Evolutionary conservation across 2,329 filamentous ascomycete genomes (phyloP).

Genomic region (Nigrospora oryzae): DNA sequence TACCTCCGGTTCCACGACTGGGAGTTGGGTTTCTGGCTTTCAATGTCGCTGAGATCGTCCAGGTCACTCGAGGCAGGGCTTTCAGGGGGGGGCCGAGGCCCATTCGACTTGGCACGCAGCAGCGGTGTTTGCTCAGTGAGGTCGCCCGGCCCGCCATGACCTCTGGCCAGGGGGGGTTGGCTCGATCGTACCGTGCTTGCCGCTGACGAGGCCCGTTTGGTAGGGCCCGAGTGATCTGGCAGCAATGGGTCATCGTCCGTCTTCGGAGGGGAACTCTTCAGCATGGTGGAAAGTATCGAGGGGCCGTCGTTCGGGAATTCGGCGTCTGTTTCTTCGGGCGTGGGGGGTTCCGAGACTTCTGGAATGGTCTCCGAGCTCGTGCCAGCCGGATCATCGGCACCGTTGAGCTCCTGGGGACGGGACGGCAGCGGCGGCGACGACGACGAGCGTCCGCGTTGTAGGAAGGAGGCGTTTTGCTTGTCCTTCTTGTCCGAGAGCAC

Average conservation of each 20-base stretch:
- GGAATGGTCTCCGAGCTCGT: slow-evolving; percentile 14
- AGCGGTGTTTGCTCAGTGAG: slow-evolving; percentile 38
- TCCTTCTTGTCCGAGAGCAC: slow-evolving; percentile 58
- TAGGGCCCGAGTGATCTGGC: slow-evolving; percentile 3
- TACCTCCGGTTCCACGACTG: slow-evolving; percentile 8
- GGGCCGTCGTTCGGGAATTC: slow-evolving; percentile 13
- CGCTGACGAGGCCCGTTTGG: not conserved
- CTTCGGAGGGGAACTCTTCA: slow-evolving; percentile 39
- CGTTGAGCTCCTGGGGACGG: slow-evolving; percentile 15
- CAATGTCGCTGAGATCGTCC: slow-evolving; percentile 32
- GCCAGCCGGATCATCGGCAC: slow-evolving; percentile 8
- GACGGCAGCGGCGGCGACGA: slow-evolving; percentile 19
- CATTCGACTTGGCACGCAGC: slow-evolving; percentile 24
- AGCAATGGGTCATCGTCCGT: not conserved
- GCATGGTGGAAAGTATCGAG: slow-evolving; percentile 34
- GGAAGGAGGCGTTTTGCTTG: slow-evolving; percentile 34
- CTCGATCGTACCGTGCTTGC: not conserved
- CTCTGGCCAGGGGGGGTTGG: not conserved
- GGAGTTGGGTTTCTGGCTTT: slow-evolving; percentile 35
- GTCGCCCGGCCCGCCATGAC: slow-evolving; percentile 2
- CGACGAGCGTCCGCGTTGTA: slow-evolving; percentile 27
- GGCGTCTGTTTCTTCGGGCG: slow-evolving; percentile 10
- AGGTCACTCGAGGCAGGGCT: slow-evolving; percentile 13
- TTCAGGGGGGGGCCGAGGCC: slow-evolving; percentile 17
- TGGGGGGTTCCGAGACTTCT: slow-evolving; percentile 19